Percentiles rank a stretch among this genome's conserved stretches.
phyloP scores from a whole-genome alignment of 129 eudicot genomes.

The Arctium lappa region DNA sequence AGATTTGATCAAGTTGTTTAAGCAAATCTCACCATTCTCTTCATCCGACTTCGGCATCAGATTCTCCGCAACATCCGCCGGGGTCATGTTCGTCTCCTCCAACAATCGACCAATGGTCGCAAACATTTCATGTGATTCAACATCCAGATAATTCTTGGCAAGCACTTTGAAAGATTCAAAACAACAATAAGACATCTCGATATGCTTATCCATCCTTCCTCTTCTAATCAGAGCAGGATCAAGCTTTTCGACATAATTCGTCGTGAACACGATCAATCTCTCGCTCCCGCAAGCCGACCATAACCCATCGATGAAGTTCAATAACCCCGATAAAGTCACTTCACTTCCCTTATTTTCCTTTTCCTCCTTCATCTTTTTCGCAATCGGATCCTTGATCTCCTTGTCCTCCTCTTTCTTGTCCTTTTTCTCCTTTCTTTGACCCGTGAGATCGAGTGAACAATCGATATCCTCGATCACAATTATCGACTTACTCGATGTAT shows the following conservation, averaged over 20 bases:
- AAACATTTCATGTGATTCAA: constrained; percentile 42
- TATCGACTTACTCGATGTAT: constrained; percentile 53
- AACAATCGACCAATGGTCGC: constrained; percentile 18
- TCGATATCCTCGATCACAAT: constrained; percentile 67
- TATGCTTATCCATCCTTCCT: constrained; percentile 61
- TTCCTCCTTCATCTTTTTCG: constrained; percentile 22
- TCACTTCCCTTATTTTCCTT: constrained; percentile 34
- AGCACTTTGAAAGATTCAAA: constrained; percentile 51
- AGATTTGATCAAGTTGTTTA: constrained; percentile 39
- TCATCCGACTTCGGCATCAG: constrained; percentile 50
- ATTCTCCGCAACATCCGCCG: constrained; percentile 64
- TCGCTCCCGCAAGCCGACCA: constrained; percentile 66
- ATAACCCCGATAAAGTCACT: constrained; percentile 52
- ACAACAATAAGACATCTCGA: constrained; percentile 49
- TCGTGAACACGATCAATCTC: constrained; percentile 54
- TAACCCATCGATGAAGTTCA: constrained; percentile 55
- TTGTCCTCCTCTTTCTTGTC: constrained; percentile 12
- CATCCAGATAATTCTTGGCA: constrained; percentile 43
- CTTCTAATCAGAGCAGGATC: constrained; percentile 64
- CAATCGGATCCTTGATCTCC: constrained; percentile 17
- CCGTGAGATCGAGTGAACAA: constrained; percentile 57
- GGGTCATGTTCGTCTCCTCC: constrained; percentile 44
- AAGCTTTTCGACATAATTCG: constrained; percentile 54
- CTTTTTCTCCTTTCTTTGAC: constrained; percentile 45
- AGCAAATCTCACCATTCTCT: constrained; percentile 37